Conservation (phyloP, 2,329 filamentous ascomycete species). For the Pseudogymnoascus pannorum region DNA sequence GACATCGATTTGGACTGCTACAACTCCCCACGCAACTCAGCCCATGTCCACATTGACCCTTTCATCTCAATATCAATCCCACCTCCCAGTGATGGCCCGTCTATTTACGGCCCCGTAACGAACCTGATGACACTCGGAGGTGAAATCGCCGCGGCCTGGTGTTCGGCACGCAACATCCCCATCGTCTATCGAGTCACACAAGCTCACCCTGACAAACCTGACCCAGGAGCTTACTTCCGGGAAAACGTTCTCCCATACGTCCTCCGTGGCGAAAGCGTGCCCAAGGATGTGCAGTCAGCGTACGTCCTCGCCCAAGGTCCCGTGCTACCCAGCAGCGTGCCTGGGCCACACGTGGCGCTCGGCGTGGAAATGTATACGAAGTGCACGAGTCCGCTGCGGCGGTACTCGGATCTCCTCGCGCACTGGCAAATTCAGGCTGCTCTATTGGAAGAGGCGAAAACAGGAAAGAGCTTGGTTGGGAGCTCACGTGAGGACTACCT, state of each 20-base stretch:
- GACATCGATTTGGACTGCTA: neutral
- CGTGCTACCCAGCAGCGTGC: constrained; percentile 44
- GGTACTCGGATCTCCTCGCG: constrained; percentile 54
- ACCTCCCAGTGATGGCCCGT: neutral
- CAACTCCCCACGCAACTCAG: constrained; percentile 1
- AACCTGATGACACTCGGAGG: constrained; percentile 55
- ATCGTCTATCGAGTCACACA: constrained; percentile 45
- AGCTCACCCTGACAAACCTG: constrained; percentile 18
- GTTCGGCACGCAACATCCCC: constrained; percentile 47
- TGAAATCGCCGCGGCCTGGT: constrained; percentile 55
- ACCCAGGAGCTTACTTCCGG: constrained; percentile 22
- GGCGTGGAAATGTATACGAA: constrained; percentile 56
- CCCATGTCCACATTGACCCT: neutral
- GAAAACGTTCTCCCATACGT: constrained; percentile 19
- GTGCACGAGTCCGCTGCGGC: constrained; percentile 58
- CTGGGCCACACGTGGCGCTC: constrained; percentile 49
- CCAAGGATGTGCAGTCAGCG: constrained; percentile 9
- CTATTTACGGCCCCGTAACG: constrained; percentile 32
- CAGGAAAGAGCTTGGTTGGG: constrained; percentile 30
- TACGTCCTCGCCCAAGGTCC: constrained; percentile 38
- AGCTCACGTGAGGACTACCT: constrained; percentile 26
- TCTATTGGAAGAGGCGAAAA: constrained; percentile 38
- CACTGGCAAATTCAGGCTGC: constrained; percentile 62
- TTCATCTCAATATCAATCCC: neutral
- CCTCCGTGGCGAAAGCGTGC: neutral